Base-by-base conservation (phyloP, 2,329 filamentous ascomycete genomes). In the Penicillium sp. region DNA sequence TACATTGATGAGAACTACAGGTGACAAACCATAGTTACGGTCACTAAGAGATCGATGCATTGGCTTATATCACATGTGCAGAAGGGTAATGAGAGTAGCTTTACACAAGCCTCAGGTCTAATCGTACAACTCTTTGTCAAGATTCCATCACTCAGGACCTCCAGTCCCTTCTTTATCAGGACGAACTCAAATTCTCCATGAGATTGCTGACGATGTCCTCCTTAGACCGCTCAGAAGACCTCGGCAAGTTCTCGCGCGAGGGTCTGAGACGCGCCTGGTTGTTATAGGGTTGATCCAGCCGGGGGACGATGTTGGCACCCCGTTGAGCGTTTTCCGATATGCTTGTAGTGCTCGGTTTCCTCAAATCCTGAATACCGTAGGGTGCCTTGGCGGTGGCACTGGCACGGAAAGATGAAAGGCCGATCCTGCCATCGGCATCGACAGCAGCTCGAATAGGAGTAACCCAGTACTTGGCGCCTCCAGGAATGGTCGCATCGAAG, bases 391-490 rank as follows among this genome's bases (percentile, higher is more conserved):
- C 45, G 14, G 57, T 58, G n/a, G 61, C 52, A 31, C 58, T 64
- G 10, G 67, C 66, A 24, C 64, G 62, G 46, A 59, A 60, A 16
- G 62, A 64, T 11, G 60, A 54, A 38, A 78, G 63, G 4, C 57
- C 56, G 46, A 78, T 69, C 29, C 65, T 67, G 28, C 74, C 74
- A 9, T 69, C 59, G 16, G 73, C 67, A 49, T 74, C 67, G 27
- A 78, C 62, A 36, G 58, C 62, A 18, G 75, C 77, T 32, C 69
- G 70, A 35, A 67, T 62, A 1, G 77, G 74, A 14, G 71, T 69
- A 20, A 78, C 74, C 67, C 70, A 74, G 45, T 79, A 64, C 55
- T 79, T 81, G 46, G 70, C 72, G 44, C 78, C 78, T 37, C 77
- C 77, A 1, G 64, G 62, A 5, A 70, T 62, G 29, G 73, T 66